Percentiles rank a stretch among this genome's conserved stretches.
These are phyloP conservation scores for Tetracladium marchalianum DNA, from an alignment of 495 filamentous ascomycete species.

Conservation along the genomic window DNA sequence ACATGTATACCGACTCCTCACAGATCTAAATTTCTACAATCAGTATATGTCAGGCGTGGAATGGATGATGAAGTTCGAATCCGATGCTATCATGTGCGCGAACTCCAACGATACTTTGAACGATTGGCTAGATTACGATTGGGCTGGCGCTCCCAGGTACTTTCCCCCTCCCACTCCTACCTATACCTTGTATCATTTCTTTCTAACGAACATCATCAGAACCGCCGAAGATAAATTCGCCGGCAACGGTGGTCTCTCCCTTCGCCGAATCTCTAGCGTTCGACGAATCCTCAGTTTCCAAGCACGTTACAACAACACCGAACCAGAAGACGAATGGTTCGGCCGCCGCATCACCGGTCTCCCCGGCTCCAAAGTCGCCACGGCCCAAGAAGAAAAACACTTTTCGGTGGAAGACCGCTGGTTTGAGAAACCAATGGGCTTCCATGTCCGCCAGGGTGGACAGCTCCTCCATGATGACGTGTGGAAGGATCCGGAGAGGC, in stretches of 20 bases:
- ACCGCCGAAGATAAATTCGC: constrained; percentile 28
- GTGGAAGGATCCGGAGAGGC: constrained; percentile 27
- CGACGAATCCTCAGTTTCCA: constrained; percentile 31
- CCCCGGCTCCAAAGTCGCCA: constrained; percentile 35
- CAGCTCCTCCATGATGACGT: constrained; percentile 24
- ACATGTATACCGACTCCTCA: constrained; percentile 30
- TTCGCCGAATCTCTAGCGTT: constrained; percentile 35
- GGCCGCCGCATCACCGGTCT: constrained; percentile 29
- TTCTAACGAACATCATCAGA: constrained; percentile 10
- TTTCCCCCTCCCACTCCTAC: neutral
- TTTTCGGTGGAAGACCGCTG: constrained; percentile 38
- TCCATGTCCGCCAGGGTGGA: constrained; percentile 33
- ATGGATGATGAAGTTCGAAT: constrained; percentile 36
- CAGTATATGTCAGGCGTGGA: constrained; percentile 32
- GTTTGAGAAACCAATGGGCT: constrained; percentile 36
- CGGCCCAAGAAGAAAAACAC: constrained; percentile 21
- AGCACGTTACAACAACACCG: constrained; percentile 30
- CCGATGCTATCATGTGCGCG: constrained; percentile 39
- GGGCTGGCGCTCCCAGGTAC: constrained; percentile 38
- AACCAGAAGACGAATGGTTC: constrained; percentile 42
- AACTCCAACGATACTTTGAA: constrained; percentile 34
- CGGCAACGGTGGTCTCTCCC: constrained; percentile 39
- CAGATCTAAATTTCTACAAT: constrained; percentile 36
- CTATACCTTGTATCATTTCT: neutral
- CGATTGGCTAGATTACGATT: constrained; percentile 39